phyloP scores from a whole-genome alignment of 352 stramenopile species.

The Phytophthora megakarya region DNA sequence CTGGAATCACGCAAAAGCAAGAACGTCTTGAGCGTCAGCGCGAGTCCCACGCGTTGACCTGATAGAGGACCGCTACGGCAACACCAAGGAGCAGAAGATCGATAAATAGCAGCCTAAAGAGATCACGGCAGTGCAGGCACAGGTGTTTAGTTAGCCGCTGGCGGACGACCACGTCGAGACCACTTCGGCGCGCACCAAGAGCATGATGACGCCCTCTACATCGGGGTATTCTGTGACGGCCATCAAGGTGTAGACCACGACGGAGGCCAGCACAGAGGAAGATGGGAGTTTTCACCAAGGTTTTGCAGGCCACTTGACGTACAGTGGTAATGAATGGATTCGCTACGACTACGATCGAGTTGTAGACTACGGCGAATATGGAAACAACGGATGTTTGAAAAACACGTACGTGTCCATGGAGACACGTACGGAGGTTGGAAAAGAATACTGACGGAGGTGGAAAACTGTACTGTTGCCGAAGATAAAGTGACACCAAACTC shows the following conservation, averaged over 20 bases:
- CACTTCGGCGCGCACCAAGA: constrained; percentile 11
- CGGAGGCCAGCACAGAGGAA: constrained; percentile 17
- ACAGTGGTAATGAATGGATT: constrained; percentile 2
- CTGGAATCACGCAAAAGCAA: too few species aligned
- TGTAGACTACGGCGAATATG: constrained; percentile 15
- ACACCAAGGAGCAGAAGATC: background rate
- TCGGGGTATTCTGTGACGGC: constrained; percentile 8
- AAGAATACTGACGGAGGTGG: too few species aligned
- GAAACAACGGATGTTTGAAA: constrained; percentile 10
- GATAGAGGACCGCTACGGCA: constrained; percentile 17
- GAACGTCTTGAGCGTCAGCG: too few species aligned
- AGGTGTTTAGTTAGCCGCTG: constrained; percentile 12
- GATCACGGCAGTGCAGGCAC: constrained; percentile 8
- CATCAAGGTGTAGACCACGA: constrained; percentile 21
- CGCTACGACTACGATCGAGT: constrained; percentile 7
- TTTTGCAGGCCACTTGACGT: constrained; percentile 7
- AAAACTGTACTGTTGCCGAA: background rate
- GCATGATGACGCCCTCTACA: constrained; percentile 4
- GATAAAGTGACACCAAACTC: background rate
- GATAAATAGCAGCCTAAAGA: background rate
- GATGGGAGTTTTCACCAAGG: constrained; percentile 21
- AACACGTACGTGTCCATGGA: constrained; percentile 22
- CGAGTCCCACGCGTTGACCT: constrained; percentile 14
- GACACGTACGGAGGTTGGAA: constrained; percentile 11
- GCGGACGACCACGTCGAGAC: constrained; percentile 15